Evolutionary conservation across 768 basidiomycete species (phyloP), one percentile per base, ranked within the genome.

Genomic region (Mycena leptocephala): DNA sequence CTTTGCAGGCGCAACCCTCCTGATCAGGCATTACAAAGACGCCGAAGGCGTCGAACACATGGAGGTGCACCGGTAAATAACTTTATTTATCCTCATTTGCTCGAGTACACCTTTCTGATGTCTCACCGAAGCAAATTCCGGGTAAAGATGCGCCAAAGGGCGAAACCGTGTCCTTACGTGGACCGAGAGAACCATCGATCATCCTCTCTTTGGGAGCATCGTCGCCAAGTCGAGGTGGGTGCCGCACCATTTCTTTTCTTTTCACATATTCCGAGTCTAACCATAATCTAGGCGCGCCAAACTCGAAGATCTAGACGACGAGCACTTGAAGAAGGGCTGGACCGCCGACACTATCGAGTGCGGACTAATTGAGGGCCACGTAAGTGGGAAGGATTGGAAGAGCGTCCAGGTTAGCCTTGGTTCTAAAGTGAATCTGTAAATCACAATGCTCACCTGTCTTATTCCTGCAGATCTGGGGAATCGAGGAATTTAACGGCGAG

Each of bases 161-260:
- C 3, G 53, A 39, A 35, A 7, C 4, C 88, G 88, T 62, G 78
- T 61, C 26, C 81, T 91, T 33, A 86, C 88, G 74, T 88, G 86
- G 85, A 26, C 75, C 5, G 83, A 84, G 67, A 84, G 83, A 30
- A 69, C 76, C 3, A 81, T 84, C 16, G 65, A 84, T 10, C 86
- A 90, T 76, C 75, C 84, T 33, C 66, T 89, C 35, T 90, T 89
- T 76, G 90, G 90, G 9, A 3, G 71, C 9, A 80, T 89, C 32
- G 75, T 84, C 33, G 84, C 39, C 46, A 65, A 67, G 55, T 58
- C 28, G 26, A 70, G 69, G 69, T 70, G 11, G 9, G 28, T 61
- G 6, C 2, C 14, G 37, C 8, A 24, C 26, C 11, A 20, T 22
- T 22, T 22, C n/a, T 56, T 39, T 33, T 35, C 16, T 13, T 69